A percentile compares a stretch with the other conserved stretches of the same genome.
phyloP scores from a whole-genome alignment of 2,329 filamentous ascomycete genomes.

The Hirsutella thompsonii region DNA sequence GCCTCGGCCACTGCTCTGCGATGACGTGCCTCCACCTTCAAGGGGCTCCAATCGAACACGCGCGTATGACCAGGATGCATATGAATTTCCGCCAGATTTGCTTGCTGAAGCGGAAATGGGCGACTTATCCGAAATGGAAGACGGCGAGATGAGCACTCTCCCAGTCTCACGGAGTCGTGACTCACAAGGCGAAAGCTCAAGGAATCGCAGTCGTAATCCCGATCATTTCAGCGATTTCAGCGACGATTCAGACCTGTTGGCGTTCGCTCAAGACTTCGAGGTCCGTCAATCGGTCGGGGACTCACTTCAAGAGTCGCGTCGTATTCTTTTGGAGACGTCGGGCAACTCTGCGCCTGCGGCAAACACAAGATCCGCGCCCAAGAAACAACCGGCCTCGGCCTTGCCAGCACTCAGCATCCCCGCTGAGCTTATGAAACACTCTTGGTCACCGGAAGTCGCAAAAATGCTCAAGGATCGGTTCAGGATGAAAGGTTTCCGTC shows the following conservation, averaged over 20 bases:
- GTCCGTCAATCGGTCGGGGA: constrained; percentile 19
- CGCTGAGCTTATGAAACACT: constrained; percentile 45
- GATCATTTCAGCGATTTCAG: constrained; percentile 32
- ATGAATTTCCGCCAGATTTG: too few species aligned
- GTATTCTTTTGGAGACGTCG: constrained; percentile 33
- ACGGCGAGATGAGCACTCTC: constrained; percentile 9
- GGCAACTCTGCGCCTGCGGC: constrained; percentile 26
- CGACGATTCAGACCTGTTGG: constrained; percentile 38
- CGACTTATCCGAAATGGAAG: constrained; percentile 17
- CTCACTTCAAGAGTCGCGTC: constrained; percentile 15
- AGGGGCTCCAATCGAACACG: not conserved
- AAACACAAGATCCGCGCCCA: constrained; percentile 18
- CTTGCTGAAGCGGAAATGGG: constrained; percentile 10
- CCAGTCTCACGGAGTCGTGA: constrained; percentile 4
- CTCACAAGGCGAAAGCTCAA: constrained; percentile 1
- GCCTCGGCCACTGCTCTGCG: constrained; percentile 12
- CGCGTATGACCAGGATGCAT: not conserved
- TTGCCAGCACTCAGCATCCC: constrained; percentile 25
- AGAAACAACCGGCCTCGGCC: constrained; percentile 15
- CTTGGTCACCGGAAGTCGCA: constrained; percentile 81
- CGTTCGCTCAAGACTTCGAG: constrained; percentile 37
- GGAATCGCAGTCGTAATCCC: constrained; percentile 7
- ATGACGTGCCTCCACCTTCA: constrained; percentile 7
- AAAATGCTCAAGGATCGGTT: constrained; percentile 72
- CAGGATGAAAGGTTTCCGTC: constrained; percentile 72